A percentile compares a stretch with the other conserved stretches of the same genome.
phyloP scores from a whole-genome alignment of 345 rosid genomes.

The Rhizophora apiculata region DNA sequence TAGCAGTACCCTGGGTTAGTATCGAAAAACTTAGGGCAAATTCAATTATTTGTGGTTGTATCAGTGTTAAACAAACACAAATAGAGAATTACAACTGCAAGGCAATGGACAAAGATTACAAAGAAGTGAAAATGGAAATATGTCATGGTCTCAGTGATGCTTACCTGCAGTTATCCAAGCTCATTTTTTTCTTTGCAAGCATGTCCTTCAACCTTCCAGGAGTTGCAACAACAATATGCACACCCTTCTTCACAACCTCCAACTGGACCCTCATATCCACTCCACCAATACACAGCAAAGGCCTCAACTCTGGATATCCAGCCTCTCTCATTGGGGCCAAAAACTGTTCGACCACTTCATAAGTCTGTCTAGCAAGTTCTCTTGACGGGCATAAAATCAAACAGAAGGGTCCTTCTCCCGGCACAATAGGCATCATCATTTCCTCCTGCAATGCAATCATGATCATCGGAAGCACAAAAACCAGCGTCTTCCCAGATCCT shows the following conservation, averaged over 20 bases:
- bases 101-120: too few species aligned
- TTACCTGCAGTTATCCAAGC: conserved; percentile 84
- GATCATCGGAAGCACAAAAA: conserved; percentile 81
- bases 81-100: too few species aligned
- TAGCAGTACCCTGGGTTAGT: too few species aligned
- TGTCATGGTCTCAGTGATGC: neutral
- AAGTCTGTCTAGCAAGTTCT: conserved; percentile 91
- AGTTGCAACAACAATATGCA: conserved; percentile 90
- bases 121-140: too few species aligned
- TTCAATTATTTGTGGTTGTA: too few species aligned
- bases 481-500: conserved; percentile 85
- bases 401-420: conserved; percentile 86
- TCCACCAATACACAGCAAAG: conserved; percentile 85
- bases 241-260: conserved; percentile 82
- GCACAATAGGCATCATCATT: conserved; percentile 77
- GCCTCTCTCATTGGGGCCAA: conserved; percentile 51
- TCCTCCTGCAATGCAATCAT: conserved; percentile 93
- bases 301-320: conserved; percentile 71
- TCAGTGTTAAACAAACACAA: too few species aligned
- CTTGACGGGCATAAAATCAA: conserved; percentile 82
- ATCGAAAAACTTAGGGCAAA: too few species aligned
- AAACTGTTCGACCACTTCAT: conserved; percentile 82
- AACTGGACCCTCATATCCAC: conserved; percentile 88
- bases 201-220: conserved; percentile 94
- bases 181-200: conserved; percentile 95